These are phyloP conservation scores for Fagopyrum esculentum DNA, from an alignment of 148 eudicot genomes.

Conservation along the genomic window DNA sequence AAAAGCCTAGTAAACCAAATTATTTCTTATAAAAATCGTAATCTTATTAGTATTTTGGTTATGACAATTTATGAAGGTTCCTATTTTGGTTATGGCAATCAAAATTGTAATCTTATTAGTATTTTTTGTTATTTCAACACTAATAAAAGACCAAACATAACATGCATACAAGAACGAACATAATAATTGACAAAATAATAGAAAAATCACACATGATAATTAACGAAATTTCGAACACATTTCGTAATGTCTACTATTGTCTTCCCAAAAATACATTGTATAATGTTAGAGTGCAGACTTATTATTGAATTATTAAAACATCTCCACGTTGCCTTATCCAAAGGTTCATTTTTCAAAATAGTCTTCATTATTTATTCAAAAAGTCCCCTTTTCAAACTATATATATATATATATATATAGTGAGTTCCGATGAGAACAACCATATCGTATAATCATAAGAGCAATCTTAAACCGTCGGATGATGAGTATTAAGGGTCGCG, in stretches of 20 bases:
- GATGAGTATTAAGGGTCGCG: too few relatives aligned
- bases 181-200: neutral
- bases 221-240: neutral
- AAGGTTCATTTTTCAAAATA: neutral
- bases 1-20: too few relatives aligned
- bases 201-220: neutral
- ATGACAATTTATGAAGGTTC: too few relatives aligned
- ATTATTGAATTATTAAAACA: neutral
- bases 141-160: neutral
- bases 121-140: neutral
- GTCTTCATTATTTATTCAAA: neutral
- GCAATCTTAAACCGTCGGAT: too few relatives aligned
- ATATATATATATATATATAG: too few relatives aligned
- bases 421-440: too few relatives aligned
- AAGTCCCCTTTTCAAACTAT: neutral
- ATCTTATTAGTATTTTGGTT: neutral
- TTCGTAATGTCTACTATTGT: neutral
- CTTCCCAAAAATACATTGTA: neutral
- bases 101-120: too few relatives aligned
- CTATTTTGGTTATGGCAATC: too few relatives aligned
- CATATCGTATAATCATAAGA: too few relatives aligned
- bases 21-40: too few relatives aligned
- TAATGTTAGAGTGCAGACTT: neutral
- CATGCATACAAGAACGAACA: neutral
- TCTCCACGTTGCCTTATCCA: neutral